Conservation (phyloP, 179 eudicot species). For the Gypsophila paniculata region DNA sequence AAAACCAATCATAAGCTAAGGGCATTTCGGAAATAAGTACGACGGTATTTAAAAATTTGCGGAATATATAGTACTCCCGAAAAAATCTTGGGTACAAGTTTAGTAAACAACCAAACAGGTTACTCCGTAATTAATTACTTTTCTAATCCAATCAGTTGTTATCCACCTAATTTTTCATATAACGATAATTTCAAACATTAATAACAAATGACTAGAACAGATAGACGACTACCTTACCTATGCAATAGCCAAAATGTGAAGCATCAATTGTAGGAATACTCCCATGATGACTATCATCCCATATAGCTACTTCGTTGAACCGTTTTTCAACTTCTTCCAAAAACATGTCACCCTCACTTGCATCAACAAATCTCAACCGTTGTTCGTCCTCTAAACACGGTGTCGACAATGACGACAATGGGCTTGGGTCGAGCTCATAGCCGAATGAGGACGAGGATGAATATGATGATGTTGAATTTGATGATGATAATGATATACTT, state of each 20-base stretch:
- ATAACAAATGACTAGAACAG: too few relatives aligned
- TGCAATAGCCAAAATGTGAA: constrained; percentile 30
- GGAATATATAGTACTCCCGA: too few relatives aligned
- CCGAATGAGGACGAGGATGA: constrained; percentile 21
- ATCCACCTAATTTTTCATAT: too few relatives aligned
- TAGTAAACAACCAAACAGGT: too few relatives aligned
- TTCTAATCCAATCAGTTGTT: too few relatives aligned
- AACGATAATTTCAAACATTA: too few relatives aligned
- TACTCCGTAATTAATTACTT: too few relatives aligned
- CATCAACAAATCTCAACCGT: constrained; percentile 30
- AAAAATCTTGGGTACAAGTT: too few relatives aligned
- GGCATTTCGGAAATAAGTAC: too few relatives aligned
- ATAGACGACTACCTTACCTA: constrained; percentile 22
- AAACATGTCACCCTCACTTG: constrained; percentile 15
- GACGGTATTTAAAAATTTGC: too few relatives aligned
- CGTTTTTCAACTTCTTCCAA: constrained; percentile 26
- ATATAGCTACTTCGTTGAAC: constrained; percentile 19
- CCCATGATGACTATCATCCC: constrained; percentile 1
- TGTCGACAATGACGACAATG: neutral
- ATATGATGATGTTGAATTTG: neutral
- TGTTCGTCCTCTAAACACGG: constrained; percentile 11
- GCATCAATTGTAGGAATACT: constrained; percentile 21
- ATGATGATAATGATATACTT: constrained; percentile 15
- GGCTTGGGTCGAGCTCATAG: neutral
- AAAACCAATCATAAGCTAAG: too few relatives aligned